Conservation (phyloP, 2,329 filamentous ascomycete genomes). For the Colletotrichum camelliae region DNA sequence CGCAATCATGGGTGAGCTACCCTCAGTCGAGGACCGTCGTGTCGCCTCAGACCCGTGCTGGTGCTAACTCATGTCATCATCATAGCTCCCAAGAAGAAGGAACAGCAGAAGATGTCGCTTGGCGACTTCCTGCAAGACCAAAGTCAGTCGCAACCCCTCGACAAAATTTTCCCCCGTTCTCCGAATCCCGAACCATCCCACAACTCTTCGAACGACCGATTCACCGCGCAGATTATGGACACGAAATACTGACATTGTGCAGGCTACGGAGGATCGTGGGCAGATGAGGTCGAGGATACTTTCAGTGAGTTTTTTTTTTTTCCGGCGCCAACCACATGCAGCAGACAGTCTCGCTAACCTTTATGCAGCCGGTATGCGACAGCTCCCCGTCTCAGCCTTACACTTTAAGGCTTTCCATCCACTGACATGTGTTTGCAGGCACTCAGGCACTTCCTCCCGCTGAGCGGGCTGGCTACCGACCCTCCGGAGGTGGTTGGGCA, state of each 20-base stretch:
- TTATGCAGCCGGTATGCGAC: constrained; percentile 40
- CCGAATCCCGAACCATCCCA: constrained; percentile 18
- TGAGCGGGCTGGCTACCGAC: constrained; percentile 43
- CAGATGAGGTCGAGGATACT: constrained; percentile 96
- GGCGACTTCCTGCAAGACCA: constrained; percentile 93
- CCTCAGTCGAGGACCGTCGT: neutral
- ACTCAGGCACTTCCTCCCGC: constrained; percentile 62
- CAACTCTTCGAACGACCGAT: constrained; percentile 28
- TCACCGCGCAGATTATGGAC: neutral
- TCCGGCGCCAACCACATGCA: neutral
- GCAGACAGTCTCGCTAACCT: constrained; percentile 29
- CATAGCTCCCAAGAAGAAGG: constrained; percentile 89
- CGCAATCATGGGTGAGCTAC: constrained; percentile 67
- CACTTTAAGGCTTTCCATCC: neutral
- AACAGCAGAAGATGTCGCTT: constrained; percentile 96
- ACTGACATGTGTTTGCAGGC: constrained; percentile 38
- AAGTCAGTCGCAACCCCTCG: constrained; percentile 65
- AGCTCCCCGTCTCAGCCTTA: constrained; percentile 1
- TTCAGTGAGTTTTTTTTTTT: constrained; percentile 63
- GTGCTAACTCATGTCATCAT: constrained; percentile 21
- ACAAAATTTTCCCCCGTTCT: neutral
- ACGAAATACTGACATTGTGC: constrained; percentile 28
- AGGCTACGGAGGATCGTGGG: constrained; percentile 83
- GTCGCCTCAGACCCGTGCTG: neutral
- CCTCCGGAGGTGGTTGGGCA: constrained; percentile 38